Conservation (phyloP, 495 filamentous ascomycete species). For the Aspergillus kassunensis region DNA sequence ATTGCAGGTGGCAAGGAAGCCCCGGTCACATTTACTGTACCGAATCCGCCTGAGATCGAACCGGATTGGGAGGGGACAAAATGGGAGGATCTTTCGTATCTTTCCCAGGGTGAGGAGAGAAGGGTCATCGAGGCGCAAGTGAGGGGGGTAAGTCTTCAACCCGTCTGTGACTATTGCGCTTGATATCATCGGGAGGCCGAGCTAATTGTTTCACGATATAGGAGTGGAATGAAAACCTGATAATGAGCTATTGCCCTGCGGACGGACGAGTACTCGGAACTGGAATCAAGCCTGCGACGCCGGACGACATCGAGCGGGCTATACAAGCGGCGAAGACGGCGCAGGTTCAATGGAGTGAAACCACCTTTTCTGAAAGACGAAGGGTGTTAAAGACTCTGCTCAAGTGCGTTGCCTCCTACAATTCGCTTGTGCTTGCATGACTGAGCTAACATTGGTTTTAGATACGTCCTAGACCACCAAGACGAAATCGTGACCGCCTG, state of each 20-base stretch:
- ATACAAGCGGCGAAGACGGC: conserved; percentile 69
- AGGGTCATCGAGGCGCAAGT: conserved; percentile 43
- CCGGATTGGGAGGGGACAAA: conserved; percentile 54
- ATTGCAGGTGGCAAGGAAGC: conserved; percentile 38
- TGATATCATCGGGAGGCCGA: too few relatives aligned
- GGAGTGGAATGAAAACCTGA: conserved; percentile 41
- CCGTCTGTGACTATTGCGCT: too few relatives aligned
- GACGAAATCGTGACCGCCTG: conserved; percentile 79
- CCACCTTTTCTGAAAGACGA: conserved; percentile 72
- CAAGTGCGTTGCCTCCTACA: conserved; percentile 47
- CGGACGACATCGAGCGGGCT: conserved; percentile 74
- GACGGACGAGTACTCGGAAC: conserved; percentile 78
- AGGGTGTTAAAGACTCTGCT: conserved; percentile 78
- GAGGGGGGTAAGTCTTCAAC: conserved; percentile 42
- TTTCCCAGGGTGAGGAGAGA: conserved; percentile 31
- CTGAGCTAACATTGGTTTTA: conserved; percentile 20
- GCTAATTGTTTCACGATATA: conserved; percentile 9
- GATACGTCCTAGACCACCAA: conserved; percentile 82
- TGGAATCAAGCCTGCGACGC: conserved; percentile 69
- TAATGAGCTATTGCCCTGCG: conserved; percentile 78
- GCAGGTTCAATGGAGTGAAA: conserved; percentile 76
- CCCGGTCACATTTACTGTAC: conserved; percentile 54
- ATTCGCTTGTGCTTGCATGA: background rate
- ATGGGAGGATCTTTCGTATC: conserved; percentile 50
- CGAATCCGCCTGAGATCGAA: conserved; percentile 53